Percentiles rank a stretch among this genome's conserved stretches.
Conservation (phyloP, 2,329 filamentous ascomycete species). For the Dactylellina drechsleri region DNA sequence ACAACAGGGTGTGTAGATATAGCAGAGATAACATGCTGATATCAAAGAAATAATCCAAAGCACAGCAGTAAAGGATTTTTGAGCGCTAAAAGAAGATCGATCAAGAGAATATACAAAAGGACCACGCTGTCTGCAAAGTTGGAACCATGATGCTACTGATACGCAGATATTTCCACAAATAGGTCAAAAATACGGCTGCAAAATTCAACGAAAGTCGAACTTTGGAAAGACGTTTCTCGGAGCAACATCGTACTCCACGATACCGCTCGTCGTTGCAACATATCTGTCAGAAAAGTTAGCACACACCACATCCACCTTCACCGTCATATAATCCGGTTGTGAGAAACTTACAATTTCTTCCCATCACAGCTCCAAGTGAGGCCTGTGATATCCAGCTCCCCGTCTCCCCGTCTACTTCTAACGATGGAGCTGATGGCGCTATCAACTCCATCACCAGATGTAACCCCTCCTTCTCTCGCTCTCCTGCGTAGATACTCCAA, state of each 20-base stretch:
- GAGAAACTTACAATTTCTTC: slow-evolving; percentile 57
- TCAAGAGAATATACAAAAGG: background rate
- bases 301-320: background rate
- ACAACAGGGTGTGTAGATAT: background rate
- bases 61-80: background rate
- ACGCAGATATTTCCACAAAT: background rate
- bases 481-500: slow-evolving; percentile 45
- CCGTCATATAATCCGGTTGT: background rate
- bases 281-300: slow-evolving; percentile 50
- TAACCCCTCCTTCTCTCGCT: slow-evolving; percentile 35
- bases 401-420: slow-evolving; percentile 53
- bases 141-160: slow-evolving; percentile 2
- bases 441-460: slow-evolving; percentile 32
- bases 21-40: background rate
- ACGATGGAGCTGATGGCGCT: slow-evolving; percentile 29
- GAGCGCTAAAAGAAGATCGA: slow-evolving; percentile 6
- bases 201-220: slow-evolving; percentile 49
- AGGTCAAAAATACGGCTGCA: background rate
- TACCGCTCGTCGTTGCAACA: slow-evolving; percentile 58
- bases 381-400: slow-evolving; percentile 59
- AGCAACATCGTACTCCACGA: slow-evolving; percentile 58
- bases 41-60: slow-evolving; percentile 1
- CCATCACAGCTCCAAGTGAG: slow-evolving; percentile 58
- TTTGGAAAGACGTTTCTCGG: slow-evolving; percentile 51
- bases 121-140: background rate